These are phyloP conservation scores for Pichia paraexigua DNA, from an alignment of 805 yeast genomes.

Conservation along the genomic window DNA sequence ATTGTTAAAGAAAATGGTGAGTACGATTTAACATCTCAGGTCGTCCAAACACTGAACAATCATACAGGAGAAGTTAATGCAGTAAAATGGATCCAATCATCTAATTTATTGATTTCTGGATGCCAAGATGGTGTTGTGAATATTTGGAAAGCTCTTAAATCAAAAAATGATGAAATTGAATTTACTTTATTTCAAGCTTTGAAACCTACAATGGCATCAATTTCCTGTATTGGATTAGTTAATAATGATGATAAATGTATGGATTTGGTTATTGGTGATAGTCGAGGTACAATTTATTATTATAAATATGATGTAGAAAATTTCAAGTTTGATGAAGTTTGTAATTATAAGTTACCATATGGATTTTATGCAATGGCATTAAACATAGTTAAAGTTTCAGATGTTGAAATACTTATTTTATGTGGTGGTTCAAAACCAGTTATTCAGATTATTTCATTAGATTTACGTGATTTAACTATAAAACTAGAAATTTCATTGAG, in stretches of 20 bases:
- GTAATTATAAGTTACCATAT: slow-evolving; percentile 27
- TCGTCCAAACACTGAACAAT: slow-evolving; percentile 46
- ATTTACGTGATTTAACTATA: slow-evolving; percentile 34
- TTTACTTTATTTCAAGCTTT: slow-evolving; percentile 29
- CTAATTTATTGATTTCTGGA: slow-evolving; percentile 45
- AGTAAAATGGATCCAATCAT: slow-evolving; percentile 47
- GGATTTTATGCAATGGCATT: slow-evolving; percentile 46
- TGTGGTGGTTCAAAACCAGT: slow-evolving; percentile 63
- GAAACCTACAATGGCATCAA: slow-evolving; percentile 5
- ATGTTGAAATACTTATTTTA: slow-evolving; percentile 41
- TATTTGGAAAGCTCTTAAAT: slow-evolving; percentile 42
- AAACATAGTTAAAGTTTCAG: slow-evolving; percentile 27
- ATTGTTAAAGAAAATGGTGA: slow-evolving; percentile 20
- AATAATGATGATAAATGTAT: slow-evolving; percentile 15
- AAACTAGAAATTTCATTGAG: slow-evolving; percentile 35
- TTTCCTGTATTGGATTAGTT: slow-evolving; percentile 9
- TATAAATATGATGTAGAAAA: slow-evolving; percentile 34
- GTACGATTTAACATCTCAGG: slow-evolving; percentile 33
- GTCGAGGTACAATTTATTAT: slow-evolving; percentile 49
- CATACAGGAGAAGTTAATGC: slow-evolving; percentile 60
- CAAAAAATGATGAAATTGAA: slow-evolving; percentile 10
- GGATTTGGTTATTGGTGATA: slow-evolving; percentile 52
- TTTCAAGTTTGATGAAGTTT: slow-evolving; percentile 22
- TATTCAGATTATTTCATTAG: slow-evolving; percentile 35
- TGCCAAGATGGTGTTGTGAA: slow-evolving; percentile 59